Percentiles rank a stretch among this genome's conserved stretches.
Conservation (phyloP, 2,329 filamentous ascomycete genomes). For the Calonectria hawksworthii region DNA sequence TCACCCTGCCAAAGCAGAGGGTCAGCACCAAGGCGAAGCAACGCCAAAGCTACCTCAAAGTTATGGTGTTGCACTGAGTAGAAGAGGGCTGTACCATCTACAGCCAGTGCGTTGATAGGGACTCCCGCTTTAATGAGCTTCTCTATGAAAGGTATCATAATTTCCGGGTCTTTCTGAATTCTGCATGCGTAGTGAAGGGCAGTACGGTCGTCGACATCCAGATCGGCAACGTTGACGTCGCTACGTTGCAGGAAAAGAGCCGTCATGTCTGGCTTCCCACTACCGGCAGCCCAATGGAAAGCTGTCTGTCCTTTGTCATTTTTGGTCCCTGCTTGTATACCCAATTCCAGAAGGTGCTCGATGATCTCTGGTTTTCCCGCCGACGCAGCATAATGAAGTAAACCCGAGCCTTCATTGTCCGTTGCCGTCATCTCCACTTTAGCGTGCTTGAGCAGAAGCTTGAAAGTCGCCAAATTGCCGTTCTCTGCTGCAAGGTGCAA, state of each 20-base stretch:
- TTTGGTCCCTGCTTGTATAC: slow-evolving; percentile 9
- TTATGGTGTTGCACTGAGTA: neutral
- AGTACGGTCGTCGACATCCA: slow-evolving; percentile 6
- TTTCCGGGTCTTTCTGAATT: neutral
- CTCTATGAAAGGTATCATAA: neutral
- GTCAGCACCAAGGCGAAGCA: slow-evolving; percentile 23
- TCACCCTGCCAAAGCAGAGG: slow-evolving; percentile 16
- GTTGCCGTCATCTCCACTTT: neutral
- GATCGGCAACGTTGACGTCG: neutral
- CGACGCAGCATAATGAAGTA: slow-evolving; percentile 9
- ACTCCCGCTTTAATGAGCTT: slow-evolving; percentile 9
- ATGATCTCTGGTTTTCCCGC: neutral
- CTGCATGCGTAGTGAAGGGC: slow-evolving; percentile 18
- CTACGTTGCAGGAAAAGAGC: neutral
- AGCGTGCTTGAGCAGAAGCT: slow-evolving; percentile 15
- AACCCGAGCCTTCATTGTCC: neutral
- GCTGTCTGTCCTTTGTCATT: slow-evolving; percentile 9
- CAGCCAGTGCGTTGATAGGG: slow-evolving; percentile 7
- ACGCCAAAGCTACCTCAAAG: neutral
- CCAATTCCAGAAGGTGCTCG: slow-evolving; percentile 11
- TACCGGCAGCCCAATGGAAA: slow-evolving; percentile 18
- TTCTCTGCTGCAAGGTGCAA: neutral
- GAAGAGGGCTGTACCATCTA: slow-evolving; percentile 8
- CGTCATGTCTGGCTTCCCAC: neutral
- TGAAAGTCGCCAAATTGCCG: neutral